Conservation (phyloP, 208 protist species). For the Acanthamoeba triangularis region DNA sequence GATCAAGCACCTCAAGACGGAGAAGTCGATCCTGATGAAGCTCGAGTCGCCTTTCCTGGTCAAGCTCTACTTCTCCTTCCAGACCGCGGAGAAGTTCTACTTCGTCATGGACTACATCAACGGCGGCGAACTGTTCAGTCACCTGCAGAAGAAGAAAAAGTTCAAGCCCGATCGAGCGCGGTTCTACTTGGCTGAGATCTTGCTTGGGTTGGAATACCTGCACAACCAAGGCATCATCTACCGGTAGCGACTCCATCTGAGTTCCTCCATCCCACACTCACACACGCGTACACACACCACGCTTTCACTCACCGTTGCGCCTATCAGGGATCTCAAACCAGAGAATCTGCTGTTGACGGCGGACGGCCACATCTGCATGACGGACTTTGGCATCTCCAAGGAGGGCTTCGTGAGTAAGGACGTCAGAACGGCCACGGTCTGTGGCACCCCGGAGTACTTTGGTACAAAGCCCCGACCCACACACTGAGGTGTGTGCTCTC, state of each 20-base stretch:
- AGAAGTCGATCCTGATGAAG: conserved; percentile 88
- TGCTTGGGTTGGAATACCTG: conserved; percentile 88
- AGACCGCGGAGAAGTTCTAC: conserved; percentile 95
- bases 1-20: conserved; percentile 86
- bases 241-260: conserved; percentile 89
- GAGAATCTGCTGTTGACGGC: conserved; percentile 40
- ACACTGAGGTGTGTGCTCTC: neutral
- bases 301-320: neutral
- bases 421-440: conserved; percentile 88
- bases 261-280: conserved; percentile 82
- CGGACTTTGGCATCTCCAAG: conserved; percentile 92
- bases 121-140: conserved; percentile 96
- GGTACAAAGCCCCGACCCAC: neutral
- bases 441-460: conserved; percentile 92
- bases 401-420: conserved; percentile 74
- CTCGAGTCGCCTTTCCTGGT: conserved; percentile 91
- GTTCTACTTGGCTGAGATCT: conserved; percentile 88
- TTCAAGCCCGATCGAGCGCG: conserved; percentile 12
- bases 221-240: conserved; percentile 89
- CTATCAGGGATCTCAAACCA: neutral
- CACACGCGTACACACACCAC: conserved; percentile 46
- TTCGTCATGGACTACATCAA: conserved; percentile 95
- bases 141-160: conserved; percentile 91
- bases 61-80: conserved; percentile 96
- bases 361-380: conserved; percentile 88